These are phyloP conservation scores for Lanmaoa rubissima DNA, from an alignment of 768 basidiomycete genomes.

Conservation along the genomic window DNA sequence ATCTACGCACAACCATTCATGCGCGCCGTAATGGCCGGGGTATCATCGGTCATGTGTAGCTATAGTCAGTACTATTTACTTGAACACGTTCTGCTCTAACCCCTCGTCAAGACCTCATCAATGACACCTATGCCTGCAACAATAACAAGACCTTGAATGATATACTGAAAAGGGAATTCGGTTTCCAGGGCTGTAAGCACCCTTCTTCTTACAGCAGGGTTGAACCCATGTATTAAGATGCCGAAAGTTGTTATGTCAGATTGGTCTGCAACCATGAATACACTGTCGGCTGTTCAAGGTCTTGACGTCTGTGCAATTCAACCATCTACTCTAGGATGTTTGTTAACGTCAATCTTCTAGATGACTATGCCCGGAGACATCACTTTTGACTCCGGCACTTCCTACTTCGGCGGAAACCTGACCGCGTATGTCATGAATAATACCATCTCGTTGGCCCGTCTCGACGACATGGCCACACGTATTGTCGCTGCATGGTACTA, in stretches of 20 bases:
- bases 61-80: constrained; percentile 37
- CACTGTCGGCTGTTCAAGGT: constrained; percentile 54
- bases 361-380: constrained; percentile 76
- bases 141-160: constrained; percentile 58
- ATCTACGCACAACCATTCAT: constrained; percentile 57
- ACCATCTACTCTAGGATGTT: no score
- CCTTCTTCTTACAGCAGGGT: not conserved
- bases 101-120: constrained; percentile 44
- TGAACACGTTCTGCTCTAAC: not conserved
- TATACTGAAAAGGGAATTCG: constrained; percentile 63
- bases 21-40: constrained; percentile 61
- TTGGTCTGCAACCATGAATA: constrained; percentile 57
- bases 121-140: constrained; percentile 62
- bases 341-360: constrained; percentile 31
- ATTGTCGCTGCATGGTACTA: constrained; percentile 65
- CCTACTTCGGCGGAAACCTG: constrained; percentile 60
- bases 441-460: constrained; percentile 52
- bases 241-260: constrained; percentile 52
- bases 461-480: constrained; percentile 72
- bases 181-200: constrained; percentile 58
- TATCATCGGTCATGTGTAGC: constrained; percentile 66
- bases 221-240: not conserved
- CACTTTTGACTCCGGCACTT: constrained; percentile 33
- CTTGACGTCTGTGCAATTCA: constrained; percentile 48
- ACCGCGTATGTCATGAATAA: constrained; percentile 59